These are phyloP conservation scores for Pleurostoma richardsiae DNA, from an alignment of 2,329 filamentous ascomycete species.

Conservation along the genomic window DNA sequence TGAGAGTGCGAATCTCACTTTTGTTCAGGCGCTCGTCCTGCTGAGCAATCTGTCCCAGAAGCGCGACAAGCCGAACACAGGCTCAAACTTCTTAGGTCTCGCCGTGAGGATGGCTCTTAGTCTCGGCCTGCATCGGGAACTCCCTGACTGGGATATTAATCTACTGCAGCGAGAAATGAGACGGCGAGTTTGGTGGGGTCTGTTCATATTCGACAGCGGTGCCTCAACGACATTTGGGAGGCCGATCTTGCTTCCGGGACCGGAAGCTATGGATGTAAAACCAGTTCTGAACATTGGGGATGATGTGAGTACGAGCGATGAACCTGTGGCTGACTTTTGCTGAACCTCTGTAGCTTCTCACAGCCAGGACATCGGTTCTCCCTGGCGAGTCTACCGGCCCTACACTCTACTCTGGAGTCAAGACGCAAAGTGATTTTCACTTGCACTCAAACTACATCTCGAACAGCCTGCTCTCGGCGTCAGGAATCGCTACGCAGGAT, in stretches of 20 bases:
- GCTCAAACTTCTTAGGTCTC: constrained; percentile 41
- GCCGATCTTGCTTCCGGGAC: constrained; percentile 19
- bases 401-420: constrained; percentile 21
- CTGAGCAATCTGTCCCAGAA: constrained; percentile 38
- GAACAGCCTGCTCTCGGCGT: constrained; percentile 18
- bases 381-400: constrained; percentile 15
- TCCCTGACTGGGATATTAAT: constrained; percentile 23
- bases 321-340: background rate
- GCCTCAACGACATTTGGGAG: constrained; percentile 33
- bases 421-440: constrained; percentile 21
- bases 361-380: constrained; percentile 13
- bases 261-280: constrained; percentile 21
- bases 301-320: constrained; percentile 7
- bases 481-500: constrained; percentile 16
- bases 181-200: constrained; percentile 34
- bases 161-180: constrained; percentile 29
- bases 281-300: constrained; percentile 22
- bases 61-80: constrained; percentile 40
- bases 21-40: constrained; percentile 22
- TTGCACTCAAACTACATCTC: constrained; percentile 24
- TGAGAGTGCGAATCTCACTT: constrained; percentile 23
- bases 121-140: constrained; percentile 38
- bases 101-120: constrained; percentile 41
- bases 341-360: constrained; percentile 12
- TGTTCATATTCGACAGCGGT: constrained; percentile 40